Evolutionary conservation across 1,284 basidiomycete genomes (phyloP).

Genomic region (Exsudoporus floridanus): DNA sequence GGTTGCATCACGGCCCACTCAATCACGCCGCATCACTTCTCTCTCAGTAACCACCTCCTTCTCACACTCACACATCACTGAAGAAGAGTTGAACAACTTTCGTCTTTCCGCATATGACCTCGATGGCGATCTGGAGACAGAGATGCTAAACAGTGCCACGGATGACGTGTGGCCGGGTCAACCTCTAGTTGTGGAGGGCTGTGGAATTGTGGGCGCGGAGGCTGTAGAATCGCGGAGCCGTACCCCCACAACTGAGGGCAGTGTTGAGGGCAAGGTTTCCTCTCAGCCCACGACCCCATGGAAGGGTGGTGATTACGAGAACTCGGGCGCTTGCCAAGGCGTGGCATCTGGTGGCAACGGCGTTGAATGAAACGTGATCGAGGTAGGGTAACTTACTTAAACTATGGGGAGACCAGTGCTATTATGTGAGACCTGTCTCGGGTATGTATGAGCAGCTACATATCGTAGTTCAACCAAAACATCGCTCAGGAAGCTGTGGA

Average conservation of each 20-base stretch:
- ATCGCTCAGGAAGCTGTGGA: neutral
- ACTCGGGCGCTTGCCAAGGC: neutral
- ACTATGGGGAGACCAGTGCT: neutral
- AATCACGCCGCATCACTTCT: constrained; percentile 23
- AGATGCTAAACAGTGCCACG: constrained; percentile 30
- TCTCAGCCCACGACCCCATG: neutral
- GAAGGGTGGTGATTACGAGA: constrained; percentile 20
- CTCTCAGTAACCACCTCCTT: constrained; percentile 30
- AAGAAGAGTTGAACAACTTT: constrained; percentile 28
- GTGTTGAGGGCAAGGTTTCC: constrained; percentile 5
- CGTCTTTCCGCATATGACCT: constrained; percentile 30
- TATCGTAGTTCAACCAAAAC: neutral
- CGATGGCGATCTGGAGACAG: constrained; percentile 26
- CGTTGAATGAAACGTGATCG: neutral
- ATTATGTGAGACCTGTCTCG: neutral
- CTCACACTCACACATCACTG: constrained; percentile 26
- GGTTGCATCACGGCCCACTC: constrained; percentile 12
- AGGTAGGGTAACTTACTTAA: neutral
- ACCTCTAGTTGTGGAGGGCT: constrained; percentile 10
- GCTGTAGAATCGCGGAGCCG: neutral
- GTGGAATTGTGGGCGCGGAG: neutral
- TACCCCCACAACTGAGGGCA: constrained; percentile 6
- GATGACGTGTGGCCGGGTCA: constrained; percentile 15
- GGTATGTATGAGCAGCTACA: neutral
- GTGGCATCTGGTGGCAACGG: neutral